Percentiles rank a stretch among this genome's conserved stretches.
Evolutionary conservation across 2,329 filamentous ascomycete species (phyloP).

Genomic region (Dothideomycetes sp.): DNA sequence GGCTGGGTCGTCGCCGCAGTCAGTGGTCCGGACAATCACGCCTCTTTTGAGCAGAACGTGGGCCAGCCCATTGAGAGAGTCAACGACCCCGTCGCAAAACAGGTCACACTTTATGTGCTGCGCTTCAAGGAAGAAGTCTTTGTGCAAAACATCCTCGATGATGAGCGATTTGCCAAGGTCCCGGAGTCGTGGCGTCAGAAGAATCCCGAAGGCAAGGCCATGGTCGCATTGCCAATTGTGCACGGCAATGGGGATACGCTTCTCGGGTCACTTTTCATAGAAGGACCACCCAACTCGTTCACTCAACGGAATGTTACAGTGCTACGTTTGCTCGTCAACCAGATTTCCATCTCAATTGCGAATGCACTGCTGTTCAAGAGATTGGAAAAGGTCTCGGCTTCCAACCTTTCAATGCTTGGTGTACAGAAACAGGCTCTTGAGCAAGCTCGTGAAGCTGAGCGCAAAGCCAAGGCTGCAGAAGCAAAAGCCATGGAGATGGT

Average conservation of each 20-base stretch:
- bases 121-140: constrained; percentile 68
- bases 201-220: constrained; percentile 59
- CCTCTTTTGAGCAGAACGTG: constrained; percentile 24
- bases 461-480: constrained; percentile 66
- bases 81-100: constrained; percentile 60
- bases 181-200: constrained; percentile 55
- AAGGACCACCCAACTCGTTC: constrained; percentile 64
- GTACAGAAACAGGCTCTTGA: constrained; percentile 64
- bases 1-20: constrained; percentile 65
- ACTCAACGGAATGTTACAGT: constrained; percentile 53
- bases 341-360: constrained; percentile 56
- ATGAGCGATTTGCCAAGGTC: constrained; percentile 70
- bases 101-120: constrained; percentile 65
- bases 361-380: constrained; percentile 56
- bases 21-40: constrained; percentile 56
- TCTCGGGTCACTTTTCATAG: constrained; percentile 64
- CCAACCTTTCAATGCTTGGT: constrained; percentile 67
- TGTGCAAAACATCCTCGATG: constrained; percentile 59
- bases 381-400: constrained; percentile 65
- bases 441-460: constrained; percentile 62
- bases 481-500: constrained; percentile 68
- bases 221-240: constrained; percentile 70
- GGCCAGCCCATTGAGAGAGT: constrained; percentile 51
- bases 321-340: constrained; percentile 59
- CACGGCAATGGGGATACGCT: constrained; percentile 56